Evolutionary conservation across 169 alveolate genomes (phyloP).

Genomic region (Cryptosporidium ryanae): DNA sequence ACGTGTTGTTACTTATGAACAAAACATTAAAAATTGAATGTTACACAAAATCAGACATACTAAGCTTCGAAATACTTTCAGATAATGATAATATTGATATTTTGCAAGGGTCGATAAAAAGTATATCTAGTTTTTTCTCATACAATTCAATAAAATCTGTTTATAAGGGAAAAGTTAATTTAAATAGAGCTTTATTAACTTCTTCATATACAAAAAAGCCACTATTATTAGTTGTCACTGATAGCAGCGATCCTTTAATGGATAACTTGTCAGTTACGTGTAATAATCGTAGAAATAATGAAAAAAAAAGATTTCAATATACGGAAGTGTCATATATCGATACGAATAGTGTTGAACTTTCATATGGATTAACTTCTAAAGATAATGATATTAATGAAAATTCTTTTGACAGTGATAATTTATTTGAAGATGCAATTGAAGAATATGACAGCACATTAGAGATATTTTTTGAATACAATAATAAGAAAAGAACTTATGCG

Average conservation of each 20-base stretch:
- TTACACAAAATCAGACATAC: conserved; percentile 24
- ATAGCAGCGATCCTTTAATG: conserved; percentile 34
- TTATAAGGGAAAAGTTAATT: conserved; percentile 38
- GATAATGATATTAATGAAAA: not conserved
- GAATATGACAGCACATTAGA: conserved; percentile 70
- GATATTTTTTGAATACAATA: conserved; percentile 12
- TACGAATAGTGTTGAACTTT: not conserved
- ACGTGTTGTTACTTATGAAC: conserved; percentile 41
- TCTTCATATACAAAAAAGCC: conserved; percentile 59
- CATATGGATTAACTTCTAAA: not conserved
- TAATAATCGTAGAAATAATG: not conserved
- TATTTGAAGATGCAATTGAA: conserved; percentile 62
- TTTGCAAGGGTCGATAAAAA: conserved; percentile 55
- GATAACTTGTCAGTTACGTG: conserved; percentile 14
- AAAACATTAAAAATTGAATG: conserved; percentile 49
- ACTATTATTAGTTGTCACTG: conserved; percentile 26
- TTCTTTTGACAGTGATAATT: conserved; percentile 37
- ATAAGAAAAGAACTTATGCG: not conserved
- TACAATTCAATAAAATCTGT: conserved; percentile 29
- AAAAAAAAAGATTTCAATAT: conserved; percentile 6
- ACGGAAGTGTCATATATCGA: not conserved
- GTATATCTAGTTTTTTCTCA: conserved; percentile 20
- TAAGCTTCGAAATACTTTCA: conserved; percentile 45
- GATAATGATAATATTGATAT: not conserved
- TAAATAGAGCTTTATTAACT: conserved; percentile 38